Evolutionary conservation across 2,329 filamentous ascomycete genomes (phyloP), one percentile per base, ranked within the genome.

Genomic region (Aspergillus viridinutans): DNA sequence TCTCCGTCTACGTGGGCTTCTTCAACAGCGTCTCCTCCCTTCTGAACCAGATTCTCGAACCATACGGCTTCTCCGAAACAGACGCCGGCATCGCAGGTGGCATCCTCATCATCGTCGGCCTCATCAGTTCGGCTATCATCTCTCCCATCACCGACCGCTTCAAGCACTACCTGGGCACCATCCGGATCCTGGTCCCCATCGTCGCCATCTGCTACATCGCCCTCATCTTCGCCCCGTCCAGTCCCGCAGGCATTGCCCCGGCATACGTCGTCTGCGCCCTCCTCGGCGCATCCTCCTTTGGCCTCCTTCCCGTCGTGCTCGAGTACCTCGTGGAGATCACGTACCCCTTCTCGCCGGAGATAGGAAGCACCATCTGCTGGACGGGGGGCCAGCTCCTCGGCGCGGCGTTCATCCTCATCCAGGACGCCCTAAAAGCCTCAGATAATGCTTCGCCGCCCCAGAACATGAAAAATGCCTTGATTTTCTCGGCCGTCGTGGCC

Each of bases 1-100:
- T 93, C 76, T 78, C 84, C 62, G 75, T 92, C 66, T 96, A 92
- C 73, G 90, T 96, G 59, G 92, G 89, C 66, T 88, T 94, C 78
- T 99, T 99, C 85, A 97, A 97, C 81, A 89, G 89, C 64, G 80
- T 92, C 63, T 95, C 92, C 51, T 89, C 89, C 1, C 84, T 97
- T 1, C 81, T 97, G 9, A 96, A 93, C 77, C 93, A 97, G 71
- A 90, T 97, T 70, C 83, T 97, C 61, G 79, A 84, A 42, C 94
- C 94, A 0, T 93, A 97, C 76, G 89, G 85, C 67, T 96, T 91
- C 81, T 83, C 79, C 58, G 89, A 96, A 71, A 88, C 88, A 62
- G 83, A 96, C 55, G 90, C 93, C 23, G 94, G 94, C 35, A 92
- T 97, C 67, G 91, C 88, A 10, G 94, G 94, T 61, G 94, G 90